A percentile compares a stretch with the other conserved stretches of the same genome.
Evolutionary conservation across 139 green algal species (phyloP).

Genomic region (Chlorella sp.): DNA sequence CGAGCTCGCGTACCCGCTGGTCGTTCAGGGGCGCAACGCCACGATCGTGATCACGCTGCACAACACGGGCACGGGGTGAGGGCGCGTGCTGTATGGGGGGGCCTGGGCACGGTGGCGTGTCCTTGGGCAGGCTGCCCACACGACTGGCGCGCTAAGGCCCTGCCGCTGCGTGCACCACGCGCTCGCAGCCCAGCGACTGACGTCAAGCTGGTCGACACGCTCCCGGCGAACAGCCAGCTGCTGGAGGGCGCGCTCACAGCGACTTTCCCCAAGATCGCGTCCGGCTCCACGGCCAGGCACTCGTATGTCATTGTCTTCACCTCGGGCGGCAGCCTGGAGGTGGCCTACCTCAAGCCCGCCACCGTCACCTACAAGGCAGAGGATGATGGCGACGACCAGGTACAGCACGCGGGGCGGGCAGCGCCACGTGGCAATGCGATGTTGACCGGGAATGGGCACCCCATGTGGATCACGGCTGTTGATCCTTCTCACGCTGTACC

Average conservation of each 20-base stretch:
- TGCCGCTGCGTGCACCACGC: no score
- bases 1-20: constrained; percentile 3
- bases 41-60: constrained; percentile 1
- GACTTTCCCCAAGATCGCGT: constrained; percentile 5
- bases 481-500: no score
- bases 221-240: constrained; percentile 1
- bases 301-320: constrained; percentile 9
- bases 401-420: neutral
- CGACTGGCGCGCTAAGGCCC: no score
- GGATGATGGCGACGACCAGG: neutral
- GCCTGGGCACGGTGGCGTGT: no score
- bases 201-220: neutral
- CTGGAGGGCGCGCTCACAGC: neutral
- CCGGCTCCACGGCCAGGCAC: neutral
- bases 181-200: constrained; percentile 1
- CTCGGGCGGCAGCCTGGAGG: neutral
- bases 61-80: constrained; percentile 8
- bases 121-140: no score
- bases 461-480: neutral
- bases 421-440: no score
- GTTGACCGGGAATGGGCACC: no score
- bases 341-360: neutral
- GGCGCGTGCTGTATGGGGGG: no score
- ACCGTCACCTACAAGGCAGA: constrained; percentile 7
- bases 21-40: constrained; percentile 10